Evolutionary conservation across 331 rosid species (phyloP).

Genomic region (Rosa hybrid): DNA sequence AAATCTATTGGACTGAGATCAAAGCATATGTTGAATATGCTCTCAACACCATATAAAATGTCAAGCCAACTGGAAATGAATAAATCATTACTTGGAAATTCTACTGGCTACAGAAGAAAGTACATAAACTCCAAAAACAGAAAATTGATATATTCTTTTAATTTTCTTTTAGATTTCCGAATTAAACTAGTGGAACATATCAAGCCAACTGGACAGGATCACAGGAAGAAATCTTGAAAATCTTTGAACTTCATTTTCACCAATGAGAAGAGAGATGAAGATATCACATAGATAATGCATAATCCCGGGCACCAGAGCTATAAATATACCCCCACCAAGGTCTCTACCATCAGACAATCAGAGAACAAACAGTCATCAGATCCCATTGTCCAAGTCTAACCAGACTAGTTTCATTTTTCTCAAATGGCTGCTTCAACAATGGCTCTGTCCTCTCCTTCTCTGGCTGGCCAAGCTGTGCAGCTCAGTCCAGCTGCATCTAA

Average conservation of each 20-base stretch:
- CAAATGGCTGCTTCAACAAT: conserved; percentile 6
- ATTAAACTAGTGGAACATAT: not conserved
- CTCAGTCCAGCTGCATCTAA: not conserved
- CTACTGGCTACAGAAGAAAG: conserved; percentile 3
- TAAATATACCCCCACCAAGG: not conserved
- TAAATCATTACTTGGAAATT: not conserved
- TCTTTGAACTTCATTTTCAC: conserved; percentile 6
- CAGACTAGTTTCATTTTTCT: not conserved
- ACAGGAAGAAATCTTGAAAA: not conserved
- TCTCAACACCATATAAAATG: not conserved
- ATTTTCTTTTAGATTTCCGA: not conserved
- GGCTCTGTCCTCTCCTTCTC: conserved; percentile 7
- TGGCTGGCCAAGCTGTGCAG: conserved; percentile 6
- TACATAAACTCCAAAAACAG: not conserved
- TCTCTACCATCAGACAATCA: not conserved
- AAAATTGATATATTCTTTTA: not conserved
- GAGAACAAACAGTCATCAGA: not conserved
- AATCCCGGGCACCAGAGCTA: not conserved
- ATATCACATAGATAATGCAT: not conserved
- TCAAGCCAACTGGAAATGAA: not conserved
- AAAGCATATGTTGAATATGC: not conserved
- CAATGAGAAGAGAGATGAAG: conserved; percentile 7
- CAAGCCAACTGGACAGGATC: not conserved
- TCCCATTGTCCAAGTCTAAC: not conserved
- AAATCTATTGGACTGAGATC: not conserved